Base-by-base conservation (phyloP, 2,329 filamentous ascomycete species). In the Acrocalymma vagum region DNA sequence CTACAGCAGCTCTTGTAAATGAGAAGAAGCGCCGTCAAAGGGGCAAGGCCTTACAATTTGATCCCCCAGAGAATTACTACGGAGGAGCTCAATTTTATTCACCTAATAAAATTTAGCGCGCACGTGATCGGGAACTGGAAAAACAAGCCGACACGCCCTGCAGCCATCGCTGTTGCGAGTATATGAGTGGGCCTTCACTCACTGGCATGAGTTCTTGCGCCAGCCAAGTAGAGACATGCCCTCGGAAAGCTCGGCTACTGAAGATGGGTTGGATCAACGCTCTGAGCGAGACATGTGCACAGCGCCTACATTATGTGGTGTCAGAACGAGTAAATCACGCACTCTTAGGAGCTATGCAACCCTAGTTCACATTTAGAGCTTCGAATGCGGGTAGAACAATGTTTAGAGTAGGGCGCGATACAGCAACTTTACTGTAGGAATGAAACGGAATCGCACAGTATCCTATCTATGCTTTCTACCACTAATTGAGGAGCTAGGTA, bases 31-130 rank as follows among this genome's bases (percentile, higher is more conserved):
- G 29, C 20, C 21, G 29, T 6, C 11, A 38, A 18, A 22, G 29
- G 29, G 29, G 39, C 18, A 47, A 42, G 30, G 6, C 35, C 23
- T 22, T 48, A 24, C 37, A 40, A 31, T 36, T 44, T 36, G 20
- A 44, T 27, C 18, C 25, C 5, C 34, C 26, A 20, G 2, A 18
- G 16, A n/a, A 48, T n/a, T 44, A 48, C 17, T 14, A 44, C 33
- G 22, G 40, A 20, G 35, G 35, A 11, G 34, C 26, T 27, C 20
- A 44, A 10, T 48, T 48, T 24, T 48, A 25, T 34, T 44, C 30
- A 17, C 40, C 35, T 27, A 27, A 9, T 23, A 39, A 44, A 28
- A 35, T 40, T 18, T 9, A 28, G 14, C n/a, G 40, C 9, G 38
- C 38, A 9, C 29, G 39, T 13, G 18, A 38, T 4, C 24, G 26